These are phyloP conservation scores for Rhizophora mangle DNA, from an alignment of 345 rosid species.

Conservation along the genomic window DNA sequence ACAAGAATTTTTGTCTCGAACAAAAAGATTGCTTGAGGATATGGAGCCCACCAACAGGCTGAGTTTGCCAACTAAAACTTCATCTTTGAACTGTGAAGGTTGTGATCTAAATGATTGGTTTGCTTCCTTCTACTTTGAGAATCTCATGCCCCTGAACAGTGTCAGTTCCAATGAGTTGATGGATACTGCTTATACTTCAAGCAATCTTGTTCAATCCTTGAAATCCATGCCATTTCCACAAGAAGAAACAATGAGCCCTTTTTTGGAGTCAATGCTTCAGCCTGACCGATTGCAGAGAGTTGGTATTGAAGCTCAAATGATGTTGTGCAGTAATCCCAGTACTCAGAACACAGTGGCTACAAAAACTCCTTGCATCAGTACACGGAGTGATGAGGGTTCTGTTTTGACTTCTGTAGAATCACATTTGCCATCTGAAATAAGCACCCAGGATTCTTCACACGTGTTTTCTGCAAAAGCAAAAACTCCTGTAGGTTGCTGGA, in stretches of 20 bases:
- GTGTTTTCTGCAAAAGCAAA: conserved; percentile 3
- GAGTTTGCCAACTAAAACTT: conserved; percentile 22
- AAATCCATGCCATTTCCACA: conserved; percentile 10
- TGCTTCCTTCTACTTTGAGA: conserved; percentile 46
- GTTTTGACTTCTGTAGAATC: conserved; percentile 40
- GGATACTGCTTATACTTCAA: conserved; percentile 32
- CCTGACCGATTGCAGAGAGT: background rate
- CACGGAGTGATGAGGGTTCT: conserved; percentile 42
- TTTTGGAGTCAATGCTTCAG: conserved; percentile 10
- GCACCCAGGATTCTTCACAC: background rate
- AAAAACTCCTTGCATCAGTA: conserved; percentile 33
- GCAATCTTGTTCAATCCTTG: conserved; percentile 25
- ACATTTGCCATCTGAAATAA: conserved; percentile 20
- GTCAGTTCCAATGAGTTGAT: conserved; percentile 39
- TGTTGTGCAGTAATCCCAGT: conserved; percentile 3
- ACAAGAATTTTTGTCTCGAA: conserved; percentile 47
- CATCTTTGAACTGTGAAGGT: conserved; percentile 37
- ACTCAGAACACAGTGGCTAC: conserved; percentile 13
- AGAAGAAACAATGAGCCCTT: conserved; percentile 19
- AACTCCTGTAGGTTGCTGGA: conserved; percentile 4
- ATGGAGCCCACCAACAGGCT: conserved; percentile 23
- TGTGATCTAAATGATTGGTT: conserved; percentile 51
- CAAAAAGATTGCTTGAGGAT: conserved; percentile 41
- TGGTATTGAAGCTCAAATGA: conserved; percentile 14
- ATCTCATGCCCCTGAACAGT: conserved; percentile 36